Evolutionary conservation across 345 rosid species (phyloP), one percentile per base, ranked within the genome.

Genomic region (Arabidopsis suecica): DNA sequence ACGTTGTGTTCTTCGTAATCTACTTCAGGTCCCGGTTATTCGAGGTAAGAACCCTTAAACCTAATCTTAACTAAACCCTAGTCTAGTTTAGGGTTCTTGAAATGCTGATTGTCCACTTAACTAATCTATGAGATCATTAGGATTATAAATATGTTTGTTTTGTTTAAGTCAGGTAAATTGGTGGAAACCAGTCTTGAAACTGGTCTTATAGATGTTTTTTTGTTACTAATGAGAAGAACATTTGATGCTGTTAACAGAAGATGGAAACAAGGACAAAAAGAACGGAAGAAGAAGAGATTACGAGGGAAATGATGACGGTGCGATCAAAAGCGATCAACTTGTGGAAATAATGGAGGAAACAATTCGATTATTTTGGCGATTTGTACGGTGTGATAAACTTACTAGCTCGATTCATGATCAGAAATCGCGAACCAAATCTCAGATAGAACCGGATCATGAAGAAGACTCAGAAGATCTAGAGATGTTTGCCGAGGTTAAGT

Each of bases 281-380:
- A 90, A 78, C 40, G 84, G 68, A 30, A 82, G 83, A 79, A 72
- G 73, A 63, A 86, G 64, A 50, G 69, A 58, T 33, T 23, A 44
- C 74, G 79, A 67, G 40, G 78, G 4, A 34, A 79, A 67, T 70
- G 87, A 84, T 11, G 86, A 74, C 0, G 66, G 40, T 23, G 73
- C 58, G 9, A 61, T 72, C 40, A 86, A 78, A 40, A 88, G 91
- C 28, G 90, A 92, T 3, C 76, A 58, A 70, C 81, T 95, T n/a
- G 87, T 90, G 10, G 97, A 95, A 74, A 92, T 88, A 54, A 76
- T 92, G 86, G 97, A 95, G 61, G 99, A 95, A 83, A 89, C 97
- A 3, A 90, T 95, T 68, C 71, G 97, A 77, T 83, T 87, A n/a
- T 90, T 90, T 38, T 92, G 99, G 99, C 81, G 79, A 57, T 92